These are phyloP conservation scores for Entophlyctis helioformis DNA, from an alignment of 192 early-diverging fungal genomes.

Conservation along the genomic window DNA sequence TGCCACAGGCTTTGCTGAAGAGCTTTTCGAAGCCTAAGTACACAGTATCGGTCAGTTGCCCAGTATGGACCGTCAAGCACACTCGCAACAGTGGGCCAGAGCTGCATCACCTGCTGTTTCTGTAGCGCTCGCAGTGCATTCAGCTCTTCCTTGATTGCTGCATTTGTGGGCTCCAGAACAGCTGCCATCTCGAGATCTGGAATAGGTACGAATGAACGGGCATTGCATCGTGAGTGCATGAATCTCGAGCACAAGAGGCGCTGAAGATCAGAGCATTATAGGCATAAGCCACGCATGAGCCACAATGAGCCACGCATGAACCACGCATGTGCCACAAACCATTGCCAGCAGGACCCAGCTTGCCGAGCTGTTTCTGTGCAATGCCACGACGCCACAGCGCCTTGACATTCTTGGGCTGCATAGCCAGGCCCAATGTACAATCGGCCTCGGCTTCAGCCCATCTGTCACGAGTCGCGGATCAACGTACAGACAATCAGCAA, in stretches of 20 bases:
- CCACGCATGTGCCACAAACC: not conserved
- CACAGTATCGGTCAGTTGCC: too few relatives aligned
- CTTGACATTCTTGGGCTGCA: constrained; percentile 64
- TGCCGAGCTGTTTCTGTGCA: constrained; percentile 37
- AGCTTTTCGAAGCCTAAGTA: too few relatives aligned
- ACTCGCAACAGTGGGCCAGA: too few relatives aligned
- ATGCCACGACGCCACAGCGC: constrained; percentile 67
- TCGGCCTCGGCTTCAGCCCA: constrained; percentile 54
- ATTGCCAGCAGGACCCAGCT: constrained; percentile 16
- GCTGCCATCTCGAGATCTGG: constrained; percentile 53
- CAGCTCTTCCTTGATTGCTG: constrained; percentile 50
- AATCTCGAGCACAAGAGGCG: not conserved
- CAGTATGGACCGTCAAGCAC: too few relatives aligned
- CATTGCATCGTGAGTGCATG: not conserved
- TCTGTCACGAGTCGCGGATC: too few relatives aligned
- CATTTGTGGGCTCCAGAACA: constrained; percentile 56
- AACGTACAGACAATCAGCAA: not conserved
- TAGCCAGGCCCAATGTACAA: constrained; percentile 40
- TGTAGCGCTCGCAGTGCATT: constrained; percentile 17
- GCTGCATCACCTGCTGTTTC: constrained; percentile 1
- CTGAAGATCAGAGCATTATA: not conserved
- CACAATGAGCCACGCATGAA: not conserved
- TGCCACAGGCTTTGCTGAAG: too few relatives aligned
- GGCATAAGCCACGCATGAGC: not conserved
- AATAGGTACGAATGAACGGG: not conserved